Conservation (phyloP, 164 flowering plant genomes). For the Vitis cinerea region DNA sequence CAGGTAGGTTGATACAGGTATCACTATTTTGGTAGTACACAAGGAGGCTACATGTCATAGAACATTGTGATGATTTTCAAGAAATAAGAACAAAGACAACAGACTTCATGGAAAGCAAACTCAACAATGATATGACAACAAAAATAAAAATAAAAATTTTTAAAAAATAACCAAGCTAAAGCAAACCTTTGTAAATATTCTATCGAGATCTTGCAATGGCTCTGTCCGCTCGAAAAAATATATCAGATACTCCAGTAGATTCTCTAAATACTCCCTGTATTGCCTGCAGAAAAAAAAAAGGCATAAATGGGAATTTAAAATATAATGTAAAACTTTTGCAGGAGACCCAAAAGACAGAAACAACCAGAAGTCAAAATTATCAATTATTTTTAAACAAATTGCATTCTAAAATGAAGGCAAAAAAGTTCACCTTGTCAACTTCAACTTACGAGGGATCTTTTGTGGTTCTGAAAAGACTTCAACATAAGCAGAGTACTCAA, state of each 20-base stretch:
- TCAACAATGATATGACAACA: background rate
- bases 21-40: too few species aligned
- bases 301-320: background rate
- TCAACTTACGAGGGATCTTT: slow-evolving; percentile 62
- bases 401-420: too few species aligned
- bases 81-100: background rate
- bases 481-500: slow-evolving; percentile 83
- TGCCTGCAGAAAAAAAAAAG: slow-evolving; percentile 49
- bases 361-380: too few species aligned
- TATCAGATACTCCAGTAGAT: slow-evolving; percentile 72
- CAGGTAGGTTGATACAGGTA: too few species aligned
- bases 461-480: slow-evolving; percentile 70
- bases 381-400: too few species aligned
- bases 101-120: too few species aligned
- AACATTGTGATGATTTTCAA: background rate
- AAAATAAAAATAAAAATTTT: background rate
- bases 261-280: slow-evolving; percentile 75
- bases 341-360: too few species aligned
- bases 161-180: slow-evolving; percentile 1
- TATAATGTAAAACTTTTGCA: too few species aligned
- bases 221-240: slow-evolving; percentile 87
- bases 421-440: slow-evolving; percentile 58
- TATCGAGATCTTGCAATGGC: slow-evolving; percentile 92
- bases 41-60: background rate
- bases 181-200: slow-evolving; percentile 80